Base-by-base conservation (phyloP, 2,329 filamentous ascomycete genomes). In the Coniochaeta sp. region DNA sequence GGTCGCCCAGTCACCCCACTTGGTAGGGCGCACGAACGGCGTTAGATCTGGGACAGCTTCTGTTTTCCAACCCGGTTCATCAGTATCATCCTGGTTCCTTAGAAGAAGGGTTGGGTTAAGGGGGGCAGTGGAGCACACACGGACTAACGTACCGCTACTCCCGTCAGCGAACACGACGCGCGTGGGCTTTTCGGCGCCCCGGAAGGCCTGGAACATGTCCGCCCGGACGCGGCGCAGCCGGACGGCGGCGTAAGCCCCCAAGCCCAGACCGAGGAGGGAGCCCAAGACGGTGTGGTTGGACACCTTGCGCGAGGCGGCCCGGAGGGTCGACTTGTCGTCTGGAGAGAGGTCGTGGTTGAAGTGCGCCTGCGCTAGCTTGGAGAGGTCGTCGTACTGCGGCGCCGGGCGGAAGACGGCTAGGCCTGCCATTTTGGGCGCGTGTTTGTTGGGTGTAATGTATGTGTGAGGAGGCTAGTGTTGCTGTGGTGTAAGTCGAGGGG, bases 41-140 rank as follows among this genome's bases (percentile, higher is more conserved):
- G 78, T 79, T 31, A 87, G 67, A 57, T 87, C 82, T 0, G 85
- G 84, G 1, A 87, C 68, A 0, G 75, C 61, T 60, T 85, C 82
- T 82, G 33, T 13, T 13, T n/a, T 13, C 38, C n/a, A n/a, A n/a
- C n/a, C n/a, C n/a, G n/a, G n/a, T n/a, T n/a, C n/a, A n/a, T n/a
- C n/a, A n/a, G n/a, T n/a, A n/a, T n/a, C n/a, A n/a, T n/a, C n/a
- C n/a, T n/a, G n/a, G n/a, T n/a, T n/a, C n/a, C n/a, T n/a, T n/a
- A n/a, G n/a, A n/a, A n/a, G n/a, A n/a, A n/a, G n/a, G n/a, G n/a
- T n/a, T n/a, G n/a, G n/a, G n/a, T n/a, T n/a, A n/a, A n/a, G n/a
- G 27, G 27, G 27, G 27, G n/a, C 38, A 42, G 14, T 12, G 13
- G 24, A 48, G n/a, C n/a, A 18, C 10, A n/a, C 6, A n/a, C n/a